Percentiles rank a stretch among this genome's conserved stretches.
Conservation (phyloP, 148 eudicot species). For the Rheum nobile region DNA sequence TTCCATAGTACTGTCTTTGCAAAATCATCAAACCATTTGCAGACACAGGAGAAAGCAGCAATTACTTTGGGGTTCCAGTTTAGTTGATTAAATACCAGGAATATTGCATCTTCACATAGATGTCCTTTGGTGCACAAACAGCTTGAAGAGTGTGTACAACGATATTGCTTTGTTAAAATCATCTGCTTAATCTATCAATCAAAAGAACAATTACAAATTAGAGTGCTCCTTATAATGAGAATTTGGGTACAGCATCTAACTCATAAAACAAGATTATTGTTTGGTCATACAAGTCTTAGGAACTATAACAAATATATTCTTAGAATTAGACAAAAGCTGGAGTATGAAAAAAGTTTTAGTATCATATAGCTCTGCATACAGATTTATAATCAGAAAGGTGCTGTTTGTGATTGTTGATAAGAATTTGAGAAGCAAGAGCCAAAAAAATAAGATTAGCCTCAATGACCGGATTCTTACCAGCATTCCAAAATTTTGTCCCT, state of each 20-base stretch:
- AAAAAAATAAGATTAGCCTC: neutral
- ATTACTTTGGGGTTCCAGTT: conserved; percentile 95
- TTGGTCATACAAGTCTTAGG: neutral
- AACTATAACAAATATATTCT: neutral
- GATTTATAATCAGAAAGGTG: neutral
- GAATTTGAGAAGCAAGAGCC: neutral
- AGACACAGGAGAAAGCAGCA: conserved; percentile 69
- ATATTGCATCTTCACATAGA: conserved; percentile 64
- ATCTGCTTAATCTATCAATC: conserved; percentile 15
- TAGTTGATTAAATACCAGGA: conserved; percentile 56
- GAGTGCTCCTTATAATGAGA: neutral
- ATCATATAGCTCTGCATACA: neutral
- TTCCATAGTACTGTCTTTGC: conserved; percentile 94
- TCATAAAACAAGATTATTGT: neutral
- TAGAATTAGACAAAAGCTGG: neutral
- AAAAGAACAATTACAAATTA: neutral
- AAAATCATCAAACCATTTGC: conserved; percentile 97
- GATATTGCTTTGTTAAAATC: conserved; percentile 68
- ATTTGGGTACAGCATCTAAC: neutral
- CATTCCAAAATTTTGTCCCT: neutral
- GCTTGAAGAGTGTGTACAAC: conserved; percentile 85
- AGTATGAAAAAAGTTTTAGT: neutral
- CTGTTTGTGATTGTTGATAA: neutral
- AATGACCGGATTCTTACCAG: neutral
- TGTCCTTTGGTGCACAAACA: conserved; percentile 91